phyloP scores from a whole-genome alignment of 2,329 filamentous ascomycete genomes.

The Niveomyces coronatus region DNA sequence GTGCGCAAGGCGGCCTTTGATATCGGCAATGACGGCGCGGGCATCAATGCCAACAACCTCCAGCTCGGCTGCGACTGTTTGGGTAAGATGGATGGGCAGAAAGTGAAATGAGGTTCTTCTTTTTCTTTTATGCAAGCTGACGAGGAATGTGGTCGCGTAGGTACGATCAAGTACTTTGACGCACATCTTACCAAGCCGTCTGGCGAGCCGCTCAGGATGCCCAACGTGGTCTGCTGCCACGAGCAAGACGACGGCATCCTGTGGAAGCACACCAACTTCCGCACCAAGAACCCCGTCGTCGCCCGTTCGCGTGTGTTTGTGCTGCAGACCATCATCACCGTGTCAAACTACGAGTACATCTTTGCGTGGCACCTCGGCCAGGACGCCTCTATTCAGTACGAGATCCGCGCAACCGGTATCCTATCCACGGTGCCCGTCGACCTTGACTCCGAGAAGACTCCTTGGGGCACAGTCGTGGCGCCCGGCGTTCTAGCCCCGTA shows the following conservation, averaged over 20 bases:
- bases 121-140: no score
- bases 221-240: conserved; percentile 27
- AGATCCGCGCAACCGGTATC: conserved; percentile 33
- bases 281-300: conserved; percentile 45
- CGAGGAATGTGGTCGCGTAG: neutral
- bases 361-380: conserved; percentile 40
- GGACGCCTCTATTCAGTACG: conserved; percentile 31
- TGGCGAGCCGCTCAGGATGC: conserved; percentile 21
- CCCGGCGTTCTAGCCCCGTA: conserved; percentile 54
- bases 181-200: conserved; percentile 21
- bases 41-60: conserved; percentile 55
- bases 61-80: conserved; percentile 55
- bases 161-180: conserved; percentile 40
- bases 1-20: conserved; percentile 59
- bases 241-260: conserved; percentile 39
- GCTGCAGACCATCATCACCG: conserved; percentile 51
- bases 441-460: conserved; percentile 41
- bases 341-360: conserved; percentile 52
- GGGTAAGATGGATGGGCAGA: no score
- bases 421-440: conserved; percentile 33
- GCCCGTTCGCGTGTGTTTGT: conserved; percentile 46
- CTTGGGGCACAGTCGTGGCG: conserved; percentile 50
- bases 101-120: no score
- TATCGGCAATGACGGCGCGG: conserved; percentile 55
- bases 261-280: conserved; percentile 54